Conservation (phyloP, 805 yeast species). For the Debaryomyces prosopidis region DNA sequence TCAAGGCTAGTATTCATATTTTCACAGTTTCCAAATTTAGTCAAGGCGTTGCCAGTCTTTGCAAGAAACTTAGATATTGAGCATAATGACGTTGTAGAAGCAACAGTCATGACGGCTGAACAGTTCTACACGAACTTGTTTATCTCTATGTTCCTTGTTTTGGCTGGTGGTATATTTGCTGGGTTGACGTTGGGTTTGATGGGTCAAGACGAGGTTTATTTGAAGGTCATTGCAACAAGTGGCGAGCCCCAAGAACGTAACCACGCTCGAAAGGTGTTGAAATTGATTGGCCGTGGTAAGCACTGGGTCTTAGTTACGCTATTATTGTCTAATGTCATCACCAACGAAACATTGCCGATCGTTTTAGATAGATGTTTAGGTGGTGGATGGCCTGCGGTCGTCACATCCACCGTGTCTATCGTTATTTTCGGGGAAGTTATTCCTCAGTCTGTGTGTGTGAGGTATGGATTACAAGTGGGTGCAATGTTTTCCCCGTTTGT, state of each 20-base stretch:
- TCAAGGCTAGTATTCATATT: conserved; percentile 33
- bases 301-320: conserved; percentile 96
- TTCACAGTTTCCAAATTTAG: conserved; percentile 32
- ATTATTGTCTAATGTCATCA: conserved; percentile 81
- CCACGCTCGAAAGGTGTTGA: conserved; percentile 70
- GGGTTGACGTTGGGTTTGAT: conserved; percentile 92
- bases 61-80: conserved; percentile 4
- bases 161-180: conserved; percentile 88
- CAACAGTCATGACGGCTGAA: conserved; percentile 22
- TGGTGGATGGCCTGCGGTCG: conserved; percentile 97
- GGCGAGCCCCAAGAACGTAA: conserved; percentile 73
- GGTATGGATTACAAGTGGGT: conserved; percentile 91
- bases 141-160: conserved; percentile 60
- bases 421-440: conserved; percentile 95
- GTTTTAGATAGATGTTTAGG: conserved; percentile 91
- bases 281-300: conserved; percentile 76
- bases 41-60: conserved; percentile 35
- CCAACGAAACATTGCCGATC: conserved; percentile 92
- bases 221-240: conserved; percentile 85
- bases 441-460: conserved; percentile 90
- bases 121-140: conserved; percentile 49
- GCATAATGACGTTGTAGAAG: conserved; percentile 3
- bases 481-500: conserved; percentile 91
- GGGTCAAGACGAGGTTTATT: conserved; percentile 97
- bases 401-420: conserved; percentile 87